Evolutionary conservation across 1,284 basidiomycete genomes (phyloP).

Genomic region (Heliocybe sulcata): DNA sequence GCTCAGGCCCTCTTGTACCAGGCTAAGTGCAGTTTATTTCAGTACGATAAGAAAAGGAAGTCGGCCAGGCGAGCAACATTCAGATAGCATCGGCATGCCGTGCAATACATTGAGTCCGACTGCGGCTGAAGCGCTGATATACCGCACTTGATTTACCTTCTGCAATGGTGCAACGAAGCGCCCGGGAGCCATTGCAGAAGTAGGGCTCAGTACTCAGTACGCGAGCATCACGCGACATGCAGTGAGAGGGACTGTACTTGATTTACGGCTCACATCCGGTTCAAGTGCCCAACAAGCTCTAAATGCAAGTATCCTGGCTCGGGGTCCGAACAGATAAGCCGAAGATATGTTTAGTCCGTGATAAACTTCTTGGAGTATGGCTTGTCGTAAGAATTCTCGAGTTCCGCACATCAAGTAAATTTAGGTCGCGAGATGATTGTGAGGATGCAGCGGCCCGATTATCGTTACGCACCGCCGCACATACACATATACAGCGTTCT

Average conservation of each 20-base stretch:
- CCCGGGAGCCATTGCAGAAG: too few species aligned
- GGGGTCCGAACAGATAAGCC: neutral
- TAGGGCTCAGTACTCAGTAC: too few species aligned
- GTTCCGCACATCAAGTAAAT: too few species aligned
- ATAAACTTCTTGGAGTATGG: neutral
- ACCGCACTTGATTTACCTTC: too few species aligned
- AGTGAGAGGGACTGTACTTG: too few species aligned
- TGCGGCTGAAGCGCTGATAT: neutral
- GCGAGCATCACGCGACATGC: too few species aligned
- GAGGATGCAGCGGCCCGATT: too few species aligned
- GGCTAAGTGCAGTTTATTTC: neutral
- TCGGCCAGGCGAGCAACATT: neutral
- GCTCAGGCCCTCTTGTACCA: neutral
- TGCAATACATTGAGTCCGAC: neutral
- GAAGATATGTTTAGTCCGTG: neutral
- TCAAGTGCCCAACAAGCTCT: too few species aligned
- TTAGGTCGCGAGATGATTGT: too few species aligned
- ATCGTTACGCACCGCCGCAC: too few species aligned
- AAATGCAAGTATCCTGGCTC: neutral
- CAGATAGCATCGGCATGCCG: neutral
- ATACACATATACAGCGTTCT: neutral
- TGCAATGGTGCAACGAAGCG: too few species aligned
- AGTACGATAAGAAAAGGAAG: neutral
- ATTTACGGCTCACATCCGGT: too few species aligned
- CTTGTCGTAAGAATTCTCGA: neutral